Percentiles rank a stretch among this genome's conserved stretches.
Evolutionary conservation across 345 rosid genomes (phyloP).

Genomic region (Atalantia buxifolia): DNA sequence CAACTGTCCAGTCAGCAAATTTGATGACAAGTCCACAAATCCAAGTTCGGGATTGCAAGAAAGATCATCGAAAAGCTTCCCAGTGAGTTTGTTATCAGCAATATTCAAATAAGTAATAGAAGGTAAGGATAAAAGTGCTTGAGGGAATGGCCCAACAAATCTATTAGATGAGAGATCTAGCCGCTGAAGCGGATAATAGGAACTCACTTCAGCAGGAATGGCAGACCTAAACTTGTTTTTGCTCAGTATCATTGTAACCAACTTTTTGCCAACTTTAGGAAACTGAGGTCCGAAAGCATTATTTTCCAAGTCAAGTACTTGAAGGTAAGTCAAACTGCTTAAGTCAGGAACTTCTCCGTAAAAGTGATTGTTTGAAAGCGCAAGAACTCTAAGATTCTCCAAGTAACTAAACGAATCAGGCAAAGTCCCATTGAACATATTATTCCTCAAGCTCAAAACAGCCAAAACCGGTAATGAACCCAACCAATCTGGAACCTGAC

Average conservation of each 20-base stretch:
- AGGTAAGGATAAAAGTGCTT: conserved; percentile 62
- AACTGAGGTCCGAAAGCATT: conserved; percentile 73
- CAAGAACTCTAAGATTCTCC: conserved; percentile 75
- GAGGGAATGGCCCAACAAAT: conserved; percentile 79
- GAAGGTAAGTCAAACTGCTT: conserved; percentile 69
- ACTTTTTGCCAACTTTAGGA: conserved; percentile 69
- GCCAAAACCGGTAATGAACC: conserved; percentile 51
- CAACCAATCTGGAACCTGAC: conserved; percentile 61
- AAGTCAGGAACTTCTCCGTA: conserved; percentile 69
- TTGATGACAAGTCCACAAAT: conserved; percentile 72
- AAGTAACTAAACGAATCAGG: conserved; percentile 61
- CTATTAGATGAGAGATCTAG: conserved; percentile 79
- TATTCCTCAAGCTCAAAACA: conserved; percentile 76
- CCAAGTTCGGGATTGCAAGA: conserved; percentile 63
- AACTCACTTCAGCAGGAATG: conserved; percentile 50
- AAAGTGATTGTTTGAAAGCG: conserved; percentile 73
- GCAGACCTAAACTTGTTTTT: conserved; percentile 85
- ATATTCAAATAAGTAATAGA: conserved; percentile 57
- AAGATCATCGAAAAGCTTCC: conserved; percentile 64
- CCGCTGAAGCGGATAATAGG: conserved; percentile 68
- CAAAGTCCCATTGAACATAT: conserved; percentile 67
- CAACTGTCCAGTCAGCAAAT: conserved; percentile 74
- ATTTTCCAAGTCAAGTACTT: conserved; percentile 81
- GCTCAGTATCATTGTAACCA: conserved; percentile 66
- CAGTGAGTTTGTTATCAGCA: conserved; percentile 80